Conservation (phyloP, 2,329 filamentous ascomycete genomes). For the Triangularia setosa region DNA sequence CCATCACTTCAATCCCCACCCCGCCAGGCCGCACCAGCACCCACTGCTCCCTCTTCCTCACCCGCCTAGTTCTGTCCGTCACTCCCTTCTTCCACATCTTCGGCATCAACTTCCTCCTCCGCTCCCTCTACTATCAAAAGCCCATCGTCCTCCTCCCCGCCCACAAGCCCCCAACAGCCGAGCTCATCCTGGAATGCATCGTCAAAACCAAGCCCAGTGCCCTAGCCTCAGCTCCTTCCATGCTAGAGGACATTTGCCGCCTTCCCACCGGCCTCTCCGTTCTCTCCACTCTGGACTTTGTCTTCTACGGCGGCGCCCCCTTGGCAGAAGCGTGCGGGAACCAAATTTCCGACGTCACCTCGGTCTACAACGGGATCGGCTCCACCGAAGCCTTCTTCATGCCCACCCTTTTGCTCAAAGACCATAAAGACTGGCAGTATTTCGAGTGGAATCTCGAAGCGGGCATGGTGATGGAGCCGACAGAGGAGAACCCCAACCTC, state of each 20-base stretch:
- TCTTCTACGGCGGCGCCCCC: constrained; percentile 15
- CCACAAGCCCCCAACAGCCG: constrained; percentile 5
- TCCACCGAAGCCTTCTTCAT: constrained; percentile 12
- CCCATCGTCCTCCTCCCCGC: constrained; percentile 10
- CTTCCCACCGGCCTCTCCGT: constrained; percentile 1
- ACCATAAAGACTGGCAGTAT: constrained; percentile 16
- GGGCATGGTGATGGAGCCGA: constrained; percentile 10
- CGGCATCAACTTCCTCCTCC: constrained; percentile 11
- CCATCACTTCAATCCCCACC: neutral
- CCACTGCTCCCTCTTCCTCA: neutral
- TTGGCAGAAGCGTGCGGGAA: constrained; percentile 8
- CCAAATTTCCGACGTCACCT: neutral
- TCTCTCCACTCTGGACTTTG: neutral
- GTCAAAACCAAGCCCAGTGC: constrained; percentile 1
- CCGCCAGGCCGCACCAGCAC: neutral
- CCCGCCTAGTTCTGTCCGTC: neutral
- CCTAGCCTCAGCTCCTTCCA: constrained; percentile 3
- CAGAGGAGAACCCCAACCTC: neutral
- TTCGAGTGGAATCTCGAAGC: constrained; percentile 13
- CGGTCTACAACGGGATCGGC: constrained; percentile 11
- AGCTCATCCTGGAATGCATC: constrained; percentile 8
- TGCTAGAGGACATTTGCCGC: constrained; percentile 11
- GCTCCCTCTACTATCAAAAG: constrained; percentile 12
- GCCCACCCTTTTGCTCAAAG: neutral
- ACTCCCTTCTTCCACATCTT: constrained; percentile 16